Evolutionary conservation across 2,329 filamentous ascomycete genomes (phyloP).

Genomic region (Hymenoscyphus salicellus): DNA sequence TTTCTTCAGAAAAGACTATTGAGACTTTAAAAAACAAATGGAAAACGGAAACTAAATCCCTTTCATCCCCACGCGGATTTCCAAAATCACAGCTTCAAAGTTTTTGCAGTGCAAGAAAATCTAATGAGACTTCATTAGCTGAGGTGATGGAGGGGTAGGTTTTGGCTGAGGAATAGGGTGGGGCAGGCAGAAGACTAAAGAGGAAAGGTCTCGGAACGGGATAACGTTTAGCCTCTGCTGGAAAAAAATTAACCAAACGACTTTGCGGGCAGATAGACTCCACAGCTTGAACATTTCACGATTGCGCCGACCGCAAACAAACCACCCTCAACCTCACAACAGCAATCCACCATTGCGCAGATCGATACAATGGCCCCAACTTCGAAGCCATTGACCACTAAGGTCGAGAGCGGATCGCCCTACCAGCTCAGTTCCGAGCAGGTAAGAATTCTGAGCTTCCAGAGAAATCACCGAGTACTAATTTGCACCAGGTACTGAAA

Average conservation of each 20-base stretch:
- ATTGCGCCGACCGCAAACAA: slow-evolving; percentile 4
- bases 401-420: slow-evolving; percentile 35
- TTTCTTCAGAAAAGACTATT: no score
- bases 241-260: slow-evolving; percentile 6
- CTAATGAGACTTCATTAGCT: no score
- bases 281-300: slow-evolving; percentile 2
- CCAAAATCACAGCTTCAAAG: no score
- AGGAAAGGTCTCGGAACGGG: slow-evolving; percentile 1
- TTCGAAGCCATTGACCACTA: slow-evolving; percentile 33
- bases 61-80: no score
- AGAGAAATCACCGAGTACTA: neutral
- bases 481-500: slow-evolving; percentile 51
- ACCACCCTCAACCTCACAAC: neutral
- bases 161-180: neutral
- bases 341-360: neutral
- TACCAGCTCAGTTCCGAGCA: slow-evolving; percentile 36
- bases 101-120: no score
- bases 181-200: neutral
- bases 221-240: neutral
- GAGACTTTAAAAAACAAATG: no score
- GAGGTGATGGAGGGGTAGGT: neutral
- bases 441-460: slow-evolving; percentile 23
- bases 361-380: slow-evolving; percentile 30
- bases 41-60: no score
- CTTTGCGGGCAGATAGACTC: neutral